Evolutionary conservation across 805 yeast species (phyloP).

Genomic region (Kodamaea nitidulidarum): DNA sequence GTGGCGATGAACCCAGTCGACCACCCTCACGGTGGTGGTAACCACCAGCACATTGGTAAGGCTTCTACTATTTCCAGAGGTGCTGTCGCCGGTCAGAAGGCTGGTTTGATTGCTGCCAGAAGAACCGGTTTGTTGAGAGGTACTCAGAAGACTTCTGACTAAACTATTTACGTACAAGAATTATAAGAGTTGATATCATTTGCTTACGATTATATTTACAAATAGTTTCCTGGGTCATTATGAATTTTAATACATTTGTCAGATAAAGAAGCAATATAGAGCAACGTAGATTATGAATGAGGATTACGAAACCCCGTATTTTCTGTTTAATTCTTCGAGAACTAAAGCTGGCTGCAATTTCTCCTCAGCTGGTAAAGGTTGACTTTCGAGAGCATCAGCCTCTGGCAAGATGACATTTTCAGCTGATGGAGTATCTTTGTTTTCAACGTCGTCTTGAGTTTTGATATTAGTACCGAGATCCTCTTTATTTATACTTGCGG

Average conservation of each 20-base stretch:
- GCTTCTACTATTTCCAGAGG: constrained; percentile 99
- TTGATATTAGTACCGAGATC: too few species aligned
- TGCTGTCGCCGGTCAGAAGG: constrained; percentile 99
- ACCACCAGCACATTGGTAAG: constrained; percentile 99
- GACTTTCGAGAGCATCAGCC: too few species aligned
- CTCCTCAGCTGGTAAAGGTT: too few species aligned
- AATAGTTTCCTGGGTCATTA: constrained; percentile 2
- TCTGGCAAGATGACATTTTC: too few species aligned
- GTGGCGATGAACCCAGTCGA: constrained; percentile 99
- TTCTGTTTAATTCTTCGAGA: background rate
- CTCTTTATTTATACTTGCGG: too few species aligned
- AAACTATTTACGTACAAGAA: constrained; percentile 13
- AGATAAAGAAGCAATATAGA: background rate
- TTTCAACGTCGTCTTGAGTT: too few species aligned
- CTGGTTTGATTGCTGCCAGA: constrained; percentile 99
- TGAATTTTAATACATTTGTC: constrained; percentile 1
- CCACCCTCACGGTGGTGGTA: constrained; percentile 99
- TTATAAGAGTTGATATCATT: constrained; percentile 6
- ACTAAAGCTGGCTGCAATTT: background rate
- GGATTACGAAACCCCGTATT: background rate
- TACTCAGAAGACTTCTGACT: constrained; percentile 79
- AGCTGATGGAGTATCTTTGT: too few species aligned
- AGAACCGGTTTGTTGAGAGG: constrained; percentile 99
- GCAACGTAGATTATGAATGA: background rate
- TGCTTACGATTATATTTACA: constrained; percentile 2